Base-by-base conservation (phyloP, 2,329 filamentous ascomycete genomes). In the Keithomyces neogunnii region DNA sequence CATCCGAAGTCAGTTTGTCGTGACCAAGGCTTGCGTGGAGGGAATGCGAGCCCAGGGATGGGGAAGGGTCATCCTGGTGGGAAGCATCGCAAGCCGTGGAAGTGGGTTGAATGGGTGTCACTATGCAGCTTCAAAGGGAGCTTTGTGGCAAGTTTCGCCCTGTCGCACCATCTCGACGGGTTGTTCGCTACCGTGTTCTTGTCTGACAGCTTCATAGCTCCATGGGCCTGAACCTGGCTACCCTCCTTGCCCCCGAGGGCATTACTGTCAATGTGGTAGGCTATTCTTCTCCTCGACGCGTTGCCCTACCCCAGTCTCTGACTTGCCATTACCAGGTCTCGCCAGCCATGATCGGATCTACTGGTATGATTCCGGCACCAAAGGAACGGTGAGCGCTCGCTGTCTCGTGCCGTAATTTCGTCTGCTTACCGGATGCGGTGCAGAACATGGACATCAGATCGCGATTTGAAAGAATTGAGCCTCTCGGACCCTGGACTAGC, bases 311-410 rank as follows among this genome's bases (percentile, higher is more conserved):
- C n/a, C 47, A 29, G 19, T 26, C 30, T 9, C 30, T n/a, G 5
- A 33, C 11, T 3, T 49, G 13, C 30, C 26, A 44, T 32, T 19
- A 10, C 31, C 13, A 54, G 52, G 52, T 54, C 6, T 45, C 49
- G 2, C 52, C 52, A 26, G 52, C 52, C 11, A 54, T 54, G 52
- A 52, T 54, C 31, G 49, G 52, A 9, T 51, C 50, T 13, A 54
- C 52, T n/a, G 52, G 52, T 47, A 54, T 54, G 52, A 54, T 54
- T 35, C 47, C 52, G 33, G 11, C 30, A n/a, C 52, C 52, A 19
- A 45, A 47, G 10, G 43, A 42, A 49, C 43, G 44, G 52, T 54
- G 19, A 26, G 52, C 13, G 19, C 38, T 26, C 38, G 8, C 38
- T 38, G 36, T n/a, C 10, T 5, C n/a, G 9, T 19, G 9, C 8